Percentiles rank a stretch among this genome's conserved stretches.
Conservation (phyloP, 2,329 filamentous ascomycete species). For the Aureobasidium sp. region DNA sequence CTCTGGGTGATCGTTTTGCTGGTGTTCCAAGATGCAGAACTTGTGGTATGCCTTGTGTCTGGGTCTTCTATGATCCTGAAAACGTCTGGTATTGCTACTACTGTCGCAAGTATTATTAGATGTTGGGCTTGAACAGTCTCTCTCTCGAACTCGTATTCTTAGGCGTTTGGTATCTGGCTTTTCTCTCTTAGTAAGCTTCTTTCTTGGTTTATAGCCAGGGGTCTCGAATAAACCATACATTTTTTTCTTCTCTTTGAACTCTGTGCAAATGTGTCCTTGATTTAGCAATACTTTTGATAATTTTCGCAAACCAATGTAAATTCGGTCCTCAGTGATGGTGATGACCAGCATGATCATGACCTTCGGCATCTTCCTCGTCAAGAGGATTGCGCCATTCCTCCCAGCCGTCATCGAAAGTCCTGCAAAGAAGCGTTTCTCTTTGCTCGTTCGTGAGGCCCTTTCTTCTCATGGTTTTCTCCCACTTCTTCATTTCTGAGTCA, state of each 20-base stretch:
- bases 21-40: neutral
- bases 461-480: slow-evolving; percentile 33
- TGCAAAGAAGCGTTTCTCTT: slow-evolving; percentile 28
- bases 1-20: neutral
- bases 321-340: neutral
- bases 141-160: no score
- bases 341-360: slow-evolving; percentile 19
- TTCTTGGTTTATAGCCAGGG: neutral
- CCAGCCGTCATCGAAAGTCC: slow-evolving; percentile 33
- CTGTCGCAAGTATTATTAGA: neutral
- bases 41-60: neutral
- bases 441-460: slow-evolving; percentile 12
- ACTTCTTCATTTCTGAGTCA: slow-evolving; percentile 46
- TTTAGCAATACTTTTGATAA: neutral
- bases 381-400: slow-evolving; percentile 23
- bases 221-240: neutral
- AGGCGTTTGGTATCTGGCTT: neutral
- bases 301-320: neutral
- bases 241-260: neutral
- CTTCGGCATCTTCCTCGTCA: slow-evolving; percentile 19
- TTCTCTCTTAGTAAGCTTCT: neutral
- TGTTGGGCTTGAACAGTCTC: neutral
- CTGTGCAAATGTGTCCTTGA: neutral
- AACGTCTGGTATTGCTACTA: neutral
- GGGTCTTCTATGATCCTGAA: neutral